Percentiles rank a stretch among this genome's conserved stretches.
phyloP scores from a whole-genome alignment of 2,329 filamentous ascomycete genomes.

The Arthrinium phaeospermum region DNA sequence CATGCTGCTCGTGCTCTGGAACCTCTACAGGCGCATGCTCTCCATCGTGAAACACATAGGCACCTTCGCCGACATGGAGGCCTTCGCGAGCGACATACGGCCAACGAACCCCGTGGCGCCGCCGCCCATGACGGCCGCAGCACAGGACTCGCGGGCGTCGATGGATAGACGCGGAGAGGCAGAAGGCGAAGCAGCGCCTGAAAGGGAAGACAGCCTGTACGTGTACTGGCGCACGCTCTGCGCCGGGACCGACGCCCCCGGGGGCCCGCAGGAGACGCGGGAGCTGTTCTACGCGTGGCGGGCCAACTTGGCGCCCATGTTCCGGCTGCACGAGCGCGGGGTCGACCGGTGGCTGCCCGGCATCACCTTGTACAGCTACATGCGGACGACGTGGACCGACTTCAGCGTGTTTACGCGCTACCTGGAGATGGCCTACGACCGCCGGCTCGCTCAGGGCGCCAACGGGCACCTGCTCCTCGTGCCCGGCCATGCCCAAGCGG shows the following conservation, averaged over 20 bases:
- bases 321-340: background rate
- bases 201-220: background rate
- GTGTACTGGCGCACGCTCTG: slow-evolving; percentile 19
- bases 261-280: background rate
- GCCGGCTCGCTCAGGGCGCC: slow-evolving; percentile 9
- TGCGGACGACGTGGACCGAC: slow-evolving; percentile 15
- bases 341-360: background rate
- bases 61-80: slow-evolving; percentile 11
- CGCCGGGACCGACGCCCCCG: slow-evolving; percentile 6
- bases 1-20: background rate
- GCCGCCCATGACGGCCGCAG: background rate
- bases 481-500: background rate
- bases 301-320: background rate
- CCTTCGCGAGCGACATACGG: background rate
- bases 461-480: slow-evolving; percentile 19
- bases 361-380: slow-evolving; percentile 8
- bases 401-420: slow-evolving; percentile 19
- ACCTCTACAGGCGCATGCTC: background rate
- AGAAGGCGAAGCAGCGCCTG: background rate
- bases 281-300: slow-evolving; percentile 13
- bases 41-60: slow-evolving; percentile 3
- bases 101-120: slow-evolving; percentile 8
- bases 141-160: no score
- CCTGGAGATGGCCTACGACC: slow-evolving; percentile 21
- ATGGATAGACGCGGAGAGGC: no score